Evolutionary conservation across 352 stramenopile species (phyloP).

Genomic region (Phytophthora megakarya): DNA sequence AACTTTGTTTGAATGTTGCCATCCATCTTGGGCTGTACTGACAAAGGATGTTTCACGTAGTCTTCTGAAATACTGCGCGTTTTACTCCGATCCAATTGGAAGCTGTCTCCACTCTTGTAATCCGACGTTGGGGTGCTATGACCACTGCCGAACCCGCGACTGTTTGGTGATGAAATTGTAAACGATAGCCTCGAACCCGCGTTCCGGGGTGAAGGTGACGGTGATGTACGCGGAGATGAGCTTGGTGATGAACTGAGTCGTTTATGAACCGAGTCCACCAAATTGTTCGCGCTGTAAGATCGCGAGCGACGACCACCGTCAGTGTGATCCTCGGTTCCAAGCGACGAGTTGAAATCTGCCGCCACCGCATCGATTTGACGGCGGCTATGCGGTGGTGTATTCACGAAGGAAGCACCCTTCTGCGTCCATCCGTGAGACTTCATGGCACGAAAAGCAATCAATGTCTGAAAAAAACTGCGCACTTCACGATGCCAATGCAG

Average conservation of each 20-base stretch:
- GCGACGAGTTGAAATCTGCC: constrained; percentile 85
- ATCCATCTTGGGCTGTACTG: constrained; percentile 84
- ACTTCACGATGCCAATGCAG: constrained; percentile 90
- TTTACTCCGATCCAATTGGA: constrained; percentile 56
- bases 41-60: constrained; percentile 58
- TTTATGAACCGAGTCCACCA: constrained; percentile 86
- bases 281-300: constrained; percentile 84
- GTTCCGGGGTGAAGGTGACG: constrained; percentile 58
- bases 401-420: constrained; percentile 85
- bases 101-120: constrained; percentile 61
- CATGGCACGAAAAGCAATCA: constrained; percentile 86
- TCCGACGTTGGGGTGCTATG: constrained; percentile 73
- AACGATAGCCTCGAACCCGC: constrained; percentile 54
- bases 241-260: constrained; percentile 64
- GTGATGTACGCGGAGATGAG: constrained; percentile 71
- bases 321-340: constrained; percentile 66
- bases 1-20: constrained; percentile 83
- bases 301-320: constrained; percentile 62
- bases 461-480: constrained; percentile 85
- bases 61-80: constrained; percentile 83
- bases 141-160: constrained; percentile 59
- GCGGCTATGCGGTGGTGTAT: constrained; percentile 82
- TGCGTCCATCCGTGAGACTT: constrained; percentile 89
- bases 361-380: constrained; percentile 89
- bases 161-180: constrained; percentile 81